A percentile compares a stretch with the other conserved stretches of the same genome.
These are phyloP conservation scores for Vigna nakashimae DNA, from an alignment of 306 rosid genomes.

Conservation along the genomic window DNA sequence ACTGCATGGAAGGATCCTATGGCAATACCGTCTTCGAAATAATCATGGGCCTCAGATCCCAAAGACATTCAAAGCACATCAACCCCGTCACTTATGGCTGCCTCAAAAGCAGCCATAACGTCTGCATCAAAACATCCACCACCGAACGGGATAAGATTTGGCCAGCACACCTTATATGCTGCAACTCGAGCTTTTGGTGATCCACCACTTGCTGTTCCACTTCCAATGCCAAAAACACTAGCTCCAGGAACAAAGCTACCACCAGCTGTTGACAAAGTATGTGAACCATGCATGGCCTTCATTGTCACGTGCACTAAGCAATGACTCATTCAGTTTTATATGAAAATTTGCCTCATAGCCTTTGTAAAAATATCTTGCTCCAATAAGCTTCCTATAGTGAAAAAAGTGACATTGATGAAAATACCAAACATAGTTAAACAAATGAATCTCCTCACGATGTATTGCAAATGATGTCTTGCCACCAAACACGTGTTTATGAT, in stretches of 20 bases:
- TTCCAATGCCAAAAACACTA: constrained; percentile 62
- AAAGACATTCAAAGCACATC: constrained; percentile 67
- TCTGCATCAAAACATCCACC: constrained; percentile 68
- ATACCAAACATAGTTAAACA: not conserved
- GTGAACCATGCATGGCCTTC: constrained; percentile 93
- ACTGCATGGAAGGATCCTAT: constrained; percentile 78
- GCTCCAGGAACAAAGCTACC: constrained; percentile 59
- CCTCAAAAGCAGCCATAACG: constrained; percentile 71
- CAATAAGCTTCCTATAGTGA: constrained; percentile 69
- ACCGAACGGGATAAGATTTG: too few relatives aligned
- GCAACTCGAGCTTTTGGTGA: constrained; percentile 81
- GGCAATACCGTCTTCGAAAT: constrained; percentile 29
- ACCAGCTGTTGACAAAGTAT: constrained; percentile 90
- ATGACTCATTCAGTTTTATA: not conserved
- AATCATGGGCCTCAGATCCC: constrained; percentile 21
- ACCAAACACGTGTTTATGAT: not conserved
- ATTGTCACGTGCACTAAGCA: constrained; percentile 54
- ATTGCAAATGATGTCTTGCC: not conserved
- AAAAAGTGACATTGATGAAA: not conserved
- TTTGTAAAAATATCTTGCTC: constrained; percentile 75
- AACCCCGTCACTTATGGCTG: constrained; percentile 80
- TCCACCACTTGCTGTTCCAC: constrained; percentile 90
- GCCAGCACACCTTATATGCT: constrained; percentile 86
- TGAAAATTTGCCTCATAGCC: constrained; percentile 37
- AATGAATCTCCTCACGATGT: not conserved